Evolutionary conservation across 2,329 filamentous ascomycete species (phyloP).

Genomic region (Alternaria novae-zelandiae): DNA sequence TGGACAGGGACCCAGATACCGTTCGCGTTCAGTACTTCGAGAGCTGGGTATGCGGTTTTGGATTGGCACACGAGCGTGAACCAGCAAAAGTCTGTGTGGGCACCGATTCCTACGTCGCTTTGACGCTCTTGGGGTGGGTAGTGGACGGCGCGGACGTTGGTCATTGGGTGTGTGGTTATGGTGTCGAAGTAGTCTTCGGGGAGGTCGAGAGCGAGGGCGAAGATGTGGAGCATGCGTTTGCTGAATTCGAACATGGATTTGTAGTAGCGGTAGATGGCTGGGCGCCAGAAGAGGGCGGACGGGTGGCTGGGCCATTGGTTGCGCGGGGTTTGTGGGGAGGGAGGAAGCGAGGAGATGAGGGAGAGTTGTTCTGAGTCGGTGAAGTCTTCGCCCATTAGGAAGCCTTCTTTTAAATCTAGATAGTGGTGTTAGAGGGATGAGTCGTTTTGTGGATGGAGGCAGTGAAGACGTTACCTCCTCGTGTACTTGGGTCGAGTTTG

Average conservation of each 20-base stretch:
- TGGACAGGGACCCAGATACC: constrained; percentile 51
- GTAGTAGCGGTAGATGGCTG: constrained; percentile 42
- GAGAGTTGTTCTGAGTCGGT: constrained; percentile 41
- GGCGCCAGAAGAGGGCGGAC: constrained; percentile 36
- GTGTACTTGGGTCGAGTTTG: constrained; percentile 43
- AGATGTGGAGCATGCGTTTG: constrained; percentile 43
- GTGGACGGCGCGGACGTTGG: constrained; percentile 51
- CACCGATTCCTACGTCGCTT: constrained; percentile 48
- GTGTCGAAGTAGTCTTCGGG: constrained; percentile 49
- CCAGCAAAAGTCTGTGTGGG: constrained; percentile 54
- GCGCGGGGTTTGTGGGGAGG: constrained; percentile 21
- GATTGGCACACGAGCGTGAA: constrained; percentile 50
- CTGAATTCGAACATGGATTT: constrained; percentile 38
- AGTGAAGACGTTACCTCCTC: constrained; percentile 31
- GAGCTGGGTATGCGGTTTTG: constrained; percentile 29
- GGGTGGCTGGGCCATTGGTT: constrained; percentile 44
- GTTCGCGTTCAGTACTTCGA: constrained; percentile 53
- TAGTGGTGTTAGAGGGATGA: neutral
- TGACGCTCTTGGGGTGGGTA: constrained; percentile 48
- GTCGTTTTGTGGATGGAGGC: neutral
- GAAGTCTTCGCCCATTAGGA: constrained; percentile 45
- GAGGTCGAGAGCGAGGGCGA: constrained; percentile 50
- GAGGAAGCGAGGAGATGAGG: constrained; percentile 20
- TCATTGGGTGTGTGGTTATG: constrained; percentile 50
- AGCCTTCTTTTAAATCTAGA: constrained; percentile 44